Conservation (phyloP, 2,329 filamentous ascomycete species). For the Talaromyces marneffei region DNA sequence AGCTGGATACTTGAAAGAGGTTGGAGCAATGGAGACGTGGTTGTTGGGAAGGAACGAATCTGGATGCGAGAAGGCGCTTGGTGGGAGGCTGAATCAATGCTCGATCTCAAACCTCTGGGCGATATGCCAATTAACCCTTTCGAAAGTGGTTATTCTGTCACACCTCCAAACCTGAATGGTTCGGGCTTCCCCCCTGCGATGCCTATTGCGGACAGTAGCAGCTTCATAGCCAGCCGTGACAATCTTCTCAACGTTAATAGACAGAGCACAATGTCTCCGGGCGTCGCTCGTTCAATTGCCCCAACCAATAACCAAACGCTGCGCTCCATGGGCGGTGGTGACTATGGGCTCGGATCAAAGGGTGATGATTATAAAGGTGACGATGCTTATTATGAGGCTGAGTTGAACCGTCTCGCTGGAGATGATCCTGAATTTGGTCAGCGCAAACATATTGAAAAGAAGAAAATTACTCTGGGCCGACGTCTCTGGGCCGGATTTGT, state of each 20-base stretch:
- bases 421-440: conserved; percentile 72
- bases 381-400: conserved; percentile 63
- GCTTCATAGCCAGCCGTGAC: conserved; percentile 64
- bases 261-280: conserved; percentile 45
- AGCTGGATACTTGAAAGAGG: conserved; percentile 91
- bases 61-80: conserved; percentile 93
- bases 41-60: conserved; percentile 82
- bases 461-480: conserved; percentile 57
- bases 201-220: conserved; percentile 54
- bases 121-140: conserved; percentile 53
- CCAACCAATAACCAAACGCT: conserved; percentile 32
- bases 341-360: conserved; percentile 83
- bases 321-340: conserved; percentile 52
- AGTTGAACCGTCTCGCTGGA: conserved; percentile 60
- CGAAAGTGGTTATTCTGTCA: conserved; percentile 65
- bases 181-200: conserved; percentile 65
- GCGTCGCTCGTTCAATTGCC: conserved; percentile 43
- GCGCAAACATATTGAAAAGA: conserved; percentile 68
- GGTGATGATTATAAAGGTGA: conserved; percentile 72
- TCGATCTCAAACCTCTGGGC: conserved; percentile 72
- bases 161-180: conserved; percentile 48
- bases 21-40: conserved; percentile 96
- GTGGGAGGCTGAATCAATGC: conserved; percentile 97
- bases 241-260: conserved; percentile 62
- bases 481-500: conserved; percentile 75